Evolutionary conservation across 805 yeast genomes (phyloP).

Genomic region (Starmerella floricola): DNA sequence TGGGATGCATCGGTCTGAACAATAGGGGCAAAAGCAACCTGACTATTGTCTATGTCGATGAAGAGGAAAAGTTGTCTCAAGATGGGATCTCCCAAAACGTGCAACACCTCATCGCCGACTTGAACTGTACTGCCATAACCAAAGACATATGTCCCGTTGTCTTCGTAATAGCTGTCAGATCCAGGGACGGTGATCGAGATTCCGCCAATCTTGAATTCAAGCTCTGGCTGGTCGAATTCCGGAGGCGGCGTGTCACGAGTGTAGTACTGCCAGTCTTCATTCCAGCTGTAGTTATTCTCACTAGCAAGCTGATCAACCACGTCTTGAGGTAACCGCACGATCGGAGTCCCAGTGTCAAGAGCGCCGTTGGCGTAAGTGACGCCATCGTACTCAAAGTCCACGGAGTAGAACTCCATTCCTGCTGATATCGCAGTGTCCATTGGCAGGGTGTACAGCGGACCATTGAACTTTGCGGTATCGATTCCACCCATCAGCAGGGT

Average conservation of each 20-base stretch:
- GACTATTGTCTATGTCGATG: slow-evolving; percentile 46
- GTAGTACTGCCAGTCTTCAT: neutral
- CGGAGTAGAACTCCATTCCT: slow-evolving; percentile 3
- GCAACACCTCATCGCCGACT: no score
- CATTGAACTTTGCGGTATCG: slow-evolving; percentile 33
- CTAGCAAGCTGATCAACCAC: slow-evolving; percentile 9
- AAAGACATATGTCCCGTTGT: slow-evolving; percentile 3
- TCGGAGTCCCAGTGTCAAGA: slow-evolving; percentile 45
- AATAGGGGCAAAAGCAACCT: slow-evolving; percentile 43
- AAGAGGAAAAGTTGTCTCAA: slow-evolving; percentile 51
- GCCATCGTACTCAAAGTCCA: slow-evolving; percentile 8
- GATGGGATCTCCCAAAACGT: slow-evolving; percentile 39
- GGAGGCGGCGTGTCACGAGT: neutral
- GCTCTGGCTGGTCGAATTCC: slow-evolving; percentile 1
- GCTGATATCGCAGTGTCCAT: slow-evolving; percentile 7
- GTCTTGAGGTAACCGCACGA: slow-evolving; percentile 33
- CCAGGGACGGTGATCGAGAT: slow-evolving; percentile 19
- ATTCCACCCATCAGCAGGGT: slow-evolving; percentile 34
- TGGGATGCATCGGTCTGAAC: slow-evolving; percentile 1
- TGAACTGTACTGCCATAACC: no score
- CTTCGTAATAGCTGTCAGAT: slow-evolving; percentile 21
- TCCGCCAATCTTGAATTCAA: slow-evolving; percentile 17
- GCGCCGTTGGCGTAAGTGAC: slow-evolving; percentile 10
- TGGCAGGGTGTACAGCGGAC: slow-evolving; percentile 28
- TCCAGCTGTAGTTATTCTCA: slow-evolving; percentile 9